These are phyloP conservation scores for Cordia subcordata DNA, from an alignment of 257 asterid species.

Conservation along the genomic window DNA sequence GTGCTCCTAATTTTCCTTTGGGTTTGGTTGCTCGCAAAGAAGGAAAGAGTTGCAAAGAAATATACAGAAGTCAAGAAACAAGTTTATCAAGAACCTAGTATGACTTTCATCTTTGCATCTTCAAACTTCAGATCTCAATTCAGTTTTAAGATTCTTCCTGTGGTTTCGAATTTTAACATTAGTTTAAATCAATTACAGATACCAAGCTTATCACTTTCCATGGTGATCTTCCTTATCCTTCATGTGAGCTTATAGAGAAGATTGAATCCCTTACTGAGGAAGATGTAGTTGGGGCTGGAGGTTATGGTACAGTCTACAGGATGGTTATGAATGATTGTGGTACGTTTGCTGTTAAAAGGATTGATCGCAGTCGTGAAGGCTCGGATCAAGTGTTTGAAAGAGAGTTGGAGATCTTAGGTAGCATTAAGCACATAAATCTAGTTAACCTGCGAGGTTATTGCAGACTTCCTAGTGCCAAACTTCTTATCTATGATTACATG, in stretches of 20 bases:
- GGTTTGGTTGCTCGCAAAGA: conserved; percentile 70
- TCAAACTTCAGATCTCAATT: neutral
- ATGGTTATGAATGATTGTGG: conserved; percentile 99
- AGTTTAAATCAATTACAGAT: conserved; percentile 26
- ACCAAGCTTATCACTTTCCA: conserved; percentile 95
- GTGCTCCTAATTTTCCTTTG: conserved; percentile 60
- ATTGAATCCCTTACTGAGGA: conserved; percentile 87
- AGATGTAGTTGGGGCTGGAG: conserved; percentile 95
- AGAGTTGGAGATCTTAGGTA: conserved; percentile 91
- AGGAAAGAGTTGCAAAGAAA: conserved; percentile 74
- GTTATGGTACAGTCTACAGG: conserved; percentile 93
- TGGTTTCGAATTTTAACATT: neutral
- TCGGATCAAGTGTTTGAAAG: conserved; percentile 92
- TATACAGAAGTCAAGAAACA: conserved; percentile 90
- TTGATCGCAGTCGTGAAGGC: conserved; percentile 83
- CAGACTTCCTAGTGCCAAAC: conserved; percentile 80
- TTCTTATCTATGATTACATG: conserved; percentile 85
- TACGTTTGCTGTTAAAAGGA: conserved; percentile 89
- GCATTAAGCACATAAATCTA: conserved; percentile 85
- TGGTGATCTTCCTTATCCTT: conserved; percentile 96
- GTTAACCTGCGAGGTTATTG: conserved; percentile 95
- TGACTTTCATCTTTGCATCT: conserved; percentile 1
- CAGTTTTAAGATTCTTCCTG: neutral
- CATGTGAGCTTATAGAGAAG: conserved; percentile 91
- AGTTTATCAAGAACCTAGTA: conserved; percentile 84